These are phyloP conservation scores for Backusella circina DNA, from an alignment of 192 early-diverging fungal genomes.

Conservation along the genomic window DNA sequence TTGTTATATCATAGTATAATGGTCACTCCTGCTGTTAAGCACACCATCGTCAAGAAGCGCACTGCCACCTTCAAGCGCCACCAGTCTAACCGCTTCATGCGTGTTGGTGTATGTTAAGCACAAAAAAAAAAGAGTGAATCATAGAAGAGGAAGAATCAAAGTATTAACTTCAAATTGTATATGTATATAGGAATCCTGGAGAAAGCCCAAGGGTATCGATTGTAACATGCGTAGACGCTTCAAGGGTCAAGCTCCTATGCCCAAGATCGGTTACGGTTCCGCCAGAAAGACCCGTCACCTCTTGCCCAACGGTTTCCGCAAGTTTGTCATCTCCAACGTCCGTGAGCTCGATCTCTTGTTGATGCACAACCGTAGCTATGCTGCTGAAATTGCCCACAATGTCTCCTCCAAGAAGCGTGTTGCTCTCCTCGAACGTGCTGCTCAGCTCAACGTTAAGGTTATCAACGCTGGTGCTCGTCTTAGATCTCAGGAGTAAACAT, in stretches of 20 bases:
- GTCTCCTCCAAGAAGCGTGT: slow-evolving; percentile 93
- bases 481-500: slow-evolving; percentile 68
- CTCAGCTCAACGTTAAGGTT: slow-evolving; percentile 95
- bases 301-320: slow-evolving; percentile 98
- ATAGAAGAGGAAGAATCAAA: background rate
- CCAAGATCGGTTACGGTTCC: slow-evolving; percentile 99
- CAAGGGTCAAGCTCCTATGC: slow-evolving; percentile 96
- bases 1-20: slow-evolving; percentile 51
- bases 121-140: background rate
- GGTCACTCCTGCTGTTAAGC: slow-evolving; percentile 93
- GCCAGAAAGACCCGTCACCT: slow-evolving; percentile 95
- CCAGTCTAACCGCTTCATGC: slow-evolving; percentile 98
- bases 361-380: slow-evolving; percentile 99
- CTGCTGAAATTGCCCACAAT: slow-evolving; percentile 99
- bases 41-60: slow-evolving; percentile 99
- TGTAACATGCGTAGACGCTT: slow-evolving; percentile 97
- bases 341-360: slow-evolving; percentile 91
- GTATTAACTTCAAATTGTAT: background rate
- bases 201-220: slow-evolving; percentile 99
- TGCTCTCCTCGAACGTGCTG: slow-evolving; percentile 89
- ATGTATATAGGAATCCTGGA: slow-evolving; percentile 82
- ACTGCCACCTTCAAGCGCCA: slow-evolving; percentile 94
- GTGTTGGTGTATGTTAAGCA: slow-evolving; percentile 72
- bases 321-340: slow-evolving; percentile 92
- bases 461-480: slow-evolving; percentile 90